Evolutionary conservation across 345 rosid species (phyloP), one percentile per base, ranked within the genome.

Genomic region (Citrus glauca): DNA sequence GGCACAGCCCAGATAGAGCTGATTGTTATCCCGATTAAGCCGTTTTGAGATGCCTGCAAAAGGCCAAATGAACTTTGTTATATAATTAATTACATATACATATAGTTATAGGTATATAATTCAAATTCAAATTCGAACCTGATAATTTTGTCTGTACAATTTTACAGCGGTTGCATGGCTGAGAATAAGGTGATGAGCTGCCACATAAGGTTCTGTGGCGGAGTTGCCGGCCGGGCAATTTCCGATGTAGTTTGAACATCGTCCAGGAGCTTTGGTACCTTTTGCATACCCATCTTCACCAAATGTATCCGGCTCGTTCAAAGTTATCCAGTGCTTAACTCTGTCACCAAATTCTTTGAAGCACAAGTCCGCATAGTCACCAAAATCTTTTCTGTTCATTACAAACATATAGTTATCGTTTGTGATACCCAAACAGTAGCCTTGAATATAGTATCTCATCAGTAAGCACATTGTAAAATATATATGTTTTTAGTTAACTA

Each of bases 191-290:
- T 86, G 40, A 71, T 88, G 88, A 1, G 77, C 79, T 2, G 78
- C 89, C 4, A 73, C 16, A 79, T 85, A 88, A 1, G 89, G 91
- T 72, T 88, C 86, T 0, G 86, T 85, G 4, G 81, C 84, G 2
- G 89, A 86, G 57, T 88, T 70, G 1, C 91, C 88, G 1, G 38
- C 50, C 0, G 75, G 73, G 78, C 92, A 90, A 22, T 81, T 86
- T 4, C 86, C 80, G 1, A 62, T 33, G 22, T 80, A 88, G 28
- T 71, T 70, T 0, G 93, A 88, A 69, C 93, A 89, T 71, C 87
- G 84, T 28, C 90, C 93, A 0, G 91, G 93, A 4, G 93, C 85
- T 1, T n/a, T 5, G 1, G 17, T 13, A 6, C 90, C 90, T 0
- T 5, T 6, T 13, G 48, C 59, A 30, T 86, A 88, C 9, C 88